Evolutionary conservation across 805 yeast species (phyloP), one percentile per base, ranked within the genome.

Genomic region (Isabelozyma pseudorhagii): DNA sequence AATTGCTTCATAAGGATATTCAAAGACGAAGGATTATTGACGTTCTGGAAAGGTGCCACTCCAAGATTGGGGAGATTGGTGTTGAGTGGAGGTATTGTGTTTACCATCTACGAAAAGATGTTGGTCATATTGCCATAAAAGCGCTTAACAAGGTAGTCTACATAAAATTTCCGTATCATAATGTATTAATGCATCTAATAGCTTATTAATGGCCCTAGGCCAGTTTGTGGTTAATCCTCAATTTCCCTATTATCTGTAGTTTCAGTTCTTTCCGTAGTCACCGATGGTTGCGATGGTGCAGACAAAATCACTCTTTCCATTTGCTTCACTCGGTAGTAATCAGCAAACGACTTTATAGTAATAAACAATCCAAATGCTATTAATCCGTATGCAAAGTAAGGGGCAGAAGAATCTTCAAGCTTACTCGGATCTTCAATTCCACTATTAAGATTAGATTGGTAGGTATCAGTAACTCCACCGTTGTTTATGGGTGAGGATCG

Each of bases 1-100:
- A 81, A 93, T 69, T 93, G 98, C 69, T 92, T 96, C 59, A 80
- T 71, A 15, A 83, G 80, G 54, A 84, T 94, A 46, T 86, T 87
- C 67, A 85, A 74, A 62, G 86, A 93, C 48, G 99, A 93, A 71
- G 99, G 99, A 8, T 71, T 92, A 55, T 72, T 81, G 62, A 87
- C 97, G 5, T 90, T 91, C 71, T 93, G 99, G 99, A 89, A 89
- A 70, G 99, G 99, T 53, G 97, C 98, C 36, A 94, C 98, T 2
- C 98, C 99, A 43, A 80, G 99, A 64, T 75, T 93, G 53, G 98
- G 98, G 5, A 82, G 99, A 60, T 78, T 93, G 63, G 83, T 92
- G 36, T 78, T 93, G 63, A 87, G 96, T 70, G 99, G 99, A 53
- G 99, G 99, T 60, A 93, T 93, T 57, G 97, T 94, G 28, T 93